These are phyloP conservation scores for Castanospermum australe DNA, from an alignment of 306 rosid species.

Conservation along the genomic window DNA sequence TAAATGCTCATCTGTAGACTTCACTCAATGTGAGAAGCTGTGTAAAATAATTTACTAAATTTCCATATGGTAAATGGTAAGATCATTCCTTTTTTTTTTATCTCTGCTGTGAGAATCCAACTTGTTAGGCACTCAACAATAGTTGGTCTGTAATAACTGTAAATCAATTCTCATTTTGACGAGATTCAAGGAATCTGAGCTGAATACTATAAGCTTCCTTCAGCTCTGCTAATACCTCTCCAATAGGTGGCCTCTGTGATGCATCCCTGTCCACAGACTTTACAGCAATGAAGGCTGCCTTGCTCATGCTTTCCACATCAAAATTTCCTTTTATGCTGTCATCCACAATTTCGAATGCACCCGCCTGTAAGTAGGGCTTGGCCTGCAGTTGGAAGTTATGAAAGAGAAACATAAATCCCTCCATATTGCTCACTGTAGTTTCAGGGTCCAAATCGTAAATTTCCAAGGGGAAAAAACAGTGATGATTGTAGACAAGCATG, in stretches of 20 bases:
- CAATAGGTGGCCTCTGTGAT: conserved; percentile 77
- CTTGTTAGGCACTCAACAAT: background rate
- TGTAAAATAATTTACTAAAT: conserved; percentile 14
- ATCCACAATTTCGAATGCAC: conserved; percentile 82
- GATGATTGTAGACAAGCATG: background rate
- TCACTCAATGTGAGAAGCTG: background rate
- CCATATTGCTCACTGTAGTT: background rate
- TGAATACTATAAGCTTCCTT: conserved; percentile 73
- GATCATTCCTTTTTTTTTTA: background rate
- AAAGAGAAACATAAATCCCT: background rate
- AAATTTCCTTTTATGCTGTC: conserved; percentile 59
- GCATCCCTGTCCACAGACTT: conserved; percentile 86
- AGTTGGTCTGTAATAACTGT: background rate
- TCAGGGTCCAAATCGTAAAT: background rate
- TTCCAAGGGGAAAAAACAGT: background rate
- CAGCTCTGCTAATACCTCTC: conserved; percentile 74
- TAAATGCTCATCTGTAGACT: conserved; percentile 1
- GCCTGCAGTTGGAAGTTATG: conserved; percentile 55
- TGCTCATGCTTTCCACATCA: conserved; percentile 75
- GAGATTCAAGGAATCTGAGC: conserved; percentile 60
- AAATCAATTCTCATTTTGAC: conserved; percentile 33
- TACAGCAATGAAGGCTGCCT: conserved; percentile 64
- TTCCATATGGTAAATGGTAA: background rate
- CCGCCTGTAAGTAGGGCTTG: conserved; percentile 93
- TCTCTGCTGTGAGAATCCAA: background rate